These are phyloP conservation scores for Inga oerstediana DNA, from an alignment of 306 rosid genomes.

Conservation along the genomic window DNA sequence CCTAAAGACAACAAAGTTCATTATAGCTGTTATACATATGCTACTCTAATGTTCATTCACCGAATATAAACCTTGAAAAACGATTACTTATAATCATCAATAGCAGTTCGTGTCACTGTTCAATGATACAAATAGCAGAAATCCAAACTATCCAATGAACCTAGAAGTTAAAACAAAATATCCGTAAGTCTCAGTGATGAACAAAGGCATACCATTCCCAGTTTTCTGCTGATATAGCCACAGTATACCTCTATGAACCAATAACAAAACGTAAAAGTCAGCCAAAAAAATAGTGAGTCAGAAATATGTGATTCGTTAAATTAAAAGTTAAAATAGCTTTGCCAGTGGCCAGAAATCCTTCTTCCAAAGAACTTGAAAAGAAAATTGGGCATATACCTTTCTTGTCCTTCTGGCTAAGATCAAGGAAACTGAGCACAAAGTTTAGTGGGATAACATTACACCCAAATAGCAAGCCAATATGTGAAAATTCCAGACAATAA, in stretches of 20 bases:
- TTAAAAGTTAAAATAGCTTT: not conserved
- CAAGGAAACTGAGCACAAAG: not conserved
- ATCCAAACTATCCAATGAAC: not conserved
- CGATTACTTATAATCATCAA: not conserved
- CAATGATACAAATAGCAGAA: not conserved
- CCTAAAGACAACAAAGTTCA: not conserved
- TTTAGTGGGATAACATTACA: conserved; percentile 3
- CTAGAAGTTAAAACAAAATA: not conserved
- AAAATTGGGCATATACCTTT: not conserved
- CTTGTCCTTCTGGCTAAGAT: not conserved
- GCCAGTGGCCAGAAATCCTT: not conserved
- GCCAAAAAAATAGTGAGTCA: conserved; percentile 1
- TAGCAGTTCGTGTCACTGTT: not conserved
- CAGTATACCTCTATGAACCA: conserved; percentile 71
- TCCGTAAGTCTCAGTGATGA: conserved; percentile 10
- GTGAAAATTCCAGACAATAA: not conserved
- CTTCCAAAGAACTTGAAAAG: conserved; percentile 1
- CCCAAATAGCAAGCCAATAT: conserved; percentile 7
- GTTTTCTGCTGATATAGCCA: conserved; percentile 69
- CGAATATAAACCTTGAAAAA: not conserved
- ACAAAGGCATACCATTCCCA: conserved; percentile 74
- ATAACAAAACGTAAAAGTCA: conserved; percentile 36
- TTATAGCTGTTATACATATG: not conserved
- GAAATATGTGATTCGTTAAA: not conserved
- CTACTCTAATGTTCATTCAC: not conserved